A percentile compares a stretch with the other conserved stretches of the same genome.
Evolutionary conservation across 768 basidiomycete genomes (phyloP).

Genomic region (Myochromella boudieri): DNA sequence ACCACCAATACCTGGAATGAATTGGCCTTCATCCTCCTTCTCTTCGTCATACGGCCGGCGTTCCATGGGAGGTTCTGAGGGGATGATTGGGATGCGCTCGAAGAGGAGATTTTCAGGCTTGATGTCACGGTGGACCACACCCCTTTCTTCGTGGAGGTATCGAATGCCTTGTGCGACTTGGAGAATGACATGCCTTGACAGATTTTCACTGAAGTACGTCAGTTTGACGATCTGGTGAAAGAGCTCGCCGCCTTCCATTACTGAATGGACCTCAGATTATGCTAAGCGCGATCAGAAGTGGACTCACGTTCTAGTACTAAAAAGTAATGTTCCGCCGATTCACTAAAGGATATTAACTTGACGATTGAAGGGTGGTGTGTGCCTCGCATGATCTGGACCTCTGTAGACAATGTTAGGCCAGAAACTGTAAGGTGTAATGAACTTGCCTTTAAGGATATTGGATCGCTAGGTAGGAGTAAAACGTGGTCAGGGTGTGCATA

Average conservation of each 20-base stretch:
- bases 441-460: conserved; percentile 90
- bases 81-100: conserved; percentile 87
- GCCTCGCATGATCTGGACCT: conserved; percentile 99
- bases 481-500: conserved; percentile 28
- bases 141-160: conserved; percentile 95
- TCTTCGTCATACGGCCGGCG: conserved; percentile 94
- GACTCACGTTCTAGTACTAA: conserved; percentile 85
- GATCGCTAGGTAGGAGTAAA: conserved; percentile 64
- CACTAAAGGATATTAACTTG: conserved; percentile 88
- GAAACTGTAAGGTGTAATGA: background rate
- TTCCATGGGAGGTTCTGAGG: conserved; percentile 65
- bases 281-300: conserved; percentile 4
- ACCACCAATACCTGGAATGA: conserved; percentile 86
- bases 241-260: conserved; percentile 97
- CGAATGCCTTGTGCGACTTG: conserved; percentile 94
- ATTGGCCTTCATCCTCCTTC: conserved; percentile 98
- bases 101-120: conserved; percentile 98
- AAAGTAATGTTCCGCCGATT: conserved; percentile 92
- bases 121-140: conserved; percentile 98
- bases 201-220: conserved; percentile 96
- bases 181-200: conserved; percentile 95
- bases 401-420: conserved; percentile 37
- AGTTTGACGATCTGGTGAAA: conserved; percentile 99
- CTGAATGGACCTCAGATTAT: conserved; percentile 38
- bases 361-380: conserved; percentile 91